Percentiles rank a stretch among this genome's conserved stretches.
Conservation (phyloP, 2,329 filamentous ascomycete species). For the Alternaria arborescens region DNA sequence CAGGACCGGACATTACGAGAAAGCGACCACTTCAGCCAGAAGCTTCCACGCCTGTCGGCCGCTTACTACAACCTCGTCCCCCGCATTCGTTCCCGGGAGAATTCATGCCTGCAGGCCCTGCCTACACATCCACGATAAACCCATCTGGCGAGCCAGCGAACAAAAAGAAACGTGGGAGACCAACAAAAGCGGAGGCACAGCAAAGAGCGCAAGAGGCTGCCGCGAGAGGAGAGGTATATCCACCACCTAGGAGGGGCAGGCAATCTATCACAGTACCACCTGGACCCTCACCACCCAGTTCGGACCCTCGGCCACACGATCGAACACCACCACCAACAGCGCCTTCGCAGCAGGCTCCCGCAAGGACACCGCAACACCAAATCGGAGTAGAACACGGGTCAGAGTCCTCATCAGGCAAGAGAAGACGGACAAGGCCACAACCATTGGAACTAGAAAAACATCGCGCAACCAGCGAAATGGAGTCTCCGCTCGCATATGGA, state of each 20-base stretch:
- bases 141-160: conserved; percentile 47
- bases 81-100: conserved; percentile 47
- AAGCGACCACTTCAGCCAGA: conserved; percentile 50
- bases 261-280: conserved; percentile 42
- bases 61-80: conserved; percentile 57
- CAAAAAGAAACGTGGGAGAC: conserved; percentile 59
- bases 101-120: conserved; percentile 38
- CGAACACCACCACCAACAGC: conserved; percentile 41
- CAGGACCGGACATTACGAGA: conserved; percentile 44
- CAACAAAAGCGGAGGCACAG: conserved; percentile 58
- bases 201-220: conserved; percentile 54
- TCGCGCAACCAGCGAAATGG: conserved; percentile 37
- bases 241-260: conserved; percentile 47
- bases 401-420: conserved; percentile 50
- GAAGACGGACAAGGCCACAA: conserved; percentile 42
- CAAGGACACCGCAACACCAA: conserved; percentile 41
- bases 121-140: conserved; percentile 40
- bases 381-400: conserved; percentile 38
- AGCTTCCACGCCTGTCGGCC: conserved; percentile 46
- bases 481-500: conserved; percentile 43
- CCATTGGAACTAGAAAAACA: conserved; percentile 46
- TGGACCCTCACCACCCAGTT: conserved; percentile 30
- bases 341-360: conserved; percentile 25
- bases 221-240: conserved; percentile 51
- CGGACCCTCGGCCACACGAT: conserved; percentile 36